Percentiles rank a stretch among this genome's conserved stretches.
Conservation (phyloP, 768 basidiomycete genomes). For the Lepiota brunneoincarnata region DNA sequence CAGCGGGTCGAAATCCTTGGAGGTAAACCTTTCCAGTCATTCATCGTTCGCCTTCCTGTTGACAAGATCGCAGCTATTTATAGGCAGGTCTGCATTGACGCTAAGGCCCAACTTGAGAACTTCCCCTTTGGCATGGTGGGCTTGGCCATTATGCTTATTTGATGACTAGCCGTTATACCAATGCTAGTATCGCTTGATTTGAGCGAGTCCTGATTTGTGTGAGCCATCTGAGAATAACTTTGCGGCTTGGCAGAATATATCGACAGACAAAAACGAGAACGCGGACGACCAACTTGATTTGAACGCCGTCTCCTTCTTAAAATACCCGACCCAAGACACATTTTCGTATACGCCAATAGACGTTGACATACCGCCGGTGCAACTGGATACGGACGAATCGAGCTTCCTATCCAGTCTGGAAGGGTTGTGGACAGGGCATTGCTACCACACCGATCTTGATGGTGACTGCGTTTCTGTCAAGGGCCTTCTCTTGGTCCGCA, state of each 20-base stretch:
- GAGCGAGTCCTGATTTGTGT: constrained; percentile 26
- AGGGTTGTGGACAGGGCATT: constrained; percentile 34
- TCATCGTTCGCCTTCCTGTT: not conserved
- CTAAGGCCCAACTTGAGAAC: constrained; percentile 29
- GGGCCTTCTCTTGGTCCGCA: not conserved
- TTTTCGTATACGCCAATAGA: constrained; percentile 29
- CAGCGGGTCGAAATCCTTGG: constrained; percentile 30
- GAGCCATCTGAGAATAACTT: constrained; percentile 29
- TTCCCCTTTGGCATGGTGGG: constrained; percentile 37
- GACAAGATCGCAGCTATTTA: constrained; percentile 25
- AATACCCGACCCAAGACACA: constrained; percentile 30
- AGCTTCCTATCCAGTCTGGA: constrained; percentile 15
- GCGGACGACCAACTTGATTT: constrained; percentile 14
- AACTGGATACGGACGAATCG: constrained; percentile 16
- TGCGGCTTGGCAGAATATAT: constrained; percentile 23
- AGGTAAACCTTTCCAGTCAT: constrained; percentile 19
- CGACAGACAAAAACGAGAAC: constrained; percentile 13
- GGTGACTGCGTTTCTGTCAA: constrained; percentile 18
- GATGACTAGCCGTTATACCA: not conserved
- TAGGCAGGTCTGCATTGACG: constrained; percentile 33
- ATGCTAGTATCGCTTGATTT: constrained; percentile 30
- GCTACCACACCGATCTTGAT: constrained; percentile 20
- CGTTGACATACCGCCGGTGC: constrained; percentile 27
- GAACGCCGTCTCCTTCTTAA: constrained; percentile 23
- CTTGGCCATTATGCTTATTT: not conserved